Base-by-base conservation (phyloP, 169 alveolate genomes). In the Plasmodium blacklocki region DNA sequence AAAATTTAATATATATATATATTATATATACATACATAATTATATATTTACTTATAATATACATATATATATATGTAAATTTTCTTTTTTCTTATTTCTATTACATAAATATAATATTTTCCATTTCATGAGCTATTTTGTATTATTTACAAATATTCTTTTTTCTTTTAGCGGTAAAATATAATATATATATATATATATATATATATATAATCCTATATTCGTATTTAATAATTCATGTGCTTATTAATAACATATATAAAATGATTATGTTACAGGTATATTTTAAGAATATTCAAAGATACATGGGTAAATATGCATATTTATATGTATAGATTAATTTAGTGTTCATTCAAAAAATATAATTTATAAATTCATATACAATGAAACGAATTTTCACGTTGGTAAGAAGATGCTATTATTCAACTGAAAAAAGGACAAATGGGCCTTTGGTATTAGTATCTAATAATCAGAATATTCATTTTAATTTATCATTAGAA, bases 401-500 rank as follows among this genome's bases (percentile, higher is more conserved):
- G 11, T 15, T 32, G 29, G 39, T 49, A 43, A 76, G 52, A 76
- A 62, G 88, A 58, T 76, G 88, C 21, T 64, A 76, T 43, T 9
- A 59, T 5, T 9, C 47, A 2, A 76, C 15, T n/a, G 21, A 52
- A 50, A 83, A 21, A 50, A 3, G 45, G 19, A 39, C n/a, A 2
- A 23, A 23, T 14, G 39, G 70, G 2, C 91, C 91, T 39, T n/a
- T 83, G 7, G 49, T 94, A n/a, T 54, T 94, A 32, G 60, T 92
- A 39, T 94, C 96, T 18, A 87, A 83, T 32, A 93, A 76, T 23
- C 74, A 60, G 7, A 93, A 94, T 75, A 94, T 94, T n/a, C 90
- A 92, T 72, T 92, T 94, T 64, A 94, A 94, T 68, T 73, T 94
- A 70, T 93, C 96, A 14, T 63, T 94, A 15, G 96, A 94, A 73